Percentiles rank a stretch among this genome's conserved stretches.
Conservation (phyloP, 495 filamentous ascomycete species). For the Annulohypoxylon maeteangense region DNA sequence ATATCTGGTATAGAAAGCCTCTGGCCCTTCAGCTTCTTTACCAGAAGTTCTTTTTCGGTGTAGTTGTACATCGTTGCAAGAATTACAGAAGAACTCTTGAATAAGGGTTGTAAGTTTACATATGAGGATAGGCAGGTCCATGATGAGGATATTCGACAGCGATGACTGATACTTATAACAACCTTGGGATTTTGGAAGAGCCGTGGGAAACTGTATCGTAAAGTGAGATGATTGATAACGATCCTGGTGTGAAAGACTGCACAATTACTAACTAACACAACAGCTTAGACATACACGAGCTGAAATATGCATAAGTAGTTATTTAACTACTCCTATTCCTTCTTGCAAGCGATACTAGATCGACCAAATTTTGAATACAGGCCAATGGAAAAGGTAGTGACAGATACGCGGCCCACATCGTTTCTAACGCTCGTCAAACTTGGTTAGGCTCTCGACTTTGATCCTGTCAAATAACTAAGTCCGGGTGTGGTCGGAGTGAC, state of each 20-base stretch:
- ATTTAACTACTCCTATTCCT: neutral
- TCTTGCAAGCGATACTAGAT: neutral
- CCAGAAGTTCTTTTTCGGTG: conserved; percentile 35
- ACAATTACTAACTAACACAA: neutral
- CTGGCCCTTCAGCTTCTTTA: conserved; percentile 38
- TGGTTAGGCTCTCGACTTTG: neutral
- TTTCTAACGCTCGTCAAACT: neutral
- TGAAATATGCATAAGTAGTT: neutral
- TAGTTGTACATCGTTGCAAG: conserved; percentile 21
- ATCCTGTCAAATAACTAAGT: neutral
- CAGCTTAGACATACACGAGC: neutral
- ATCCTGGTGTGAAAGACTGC: too few relatives aligned
- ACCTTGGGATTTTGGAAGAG: neutral
- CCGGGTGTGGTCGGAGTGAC: neutral
- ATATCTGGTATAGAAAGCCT: conserved; percentile 42
- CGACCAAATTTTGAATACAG: neutral
- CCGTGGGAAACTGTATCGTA: too few relatives aligned
- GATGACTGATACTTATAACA: conserved; percentile 2
- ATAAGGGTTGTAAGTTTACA: neutral
- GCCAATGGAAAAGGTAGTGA: neutral
- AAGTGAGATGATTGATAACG: too few relatives aligned
- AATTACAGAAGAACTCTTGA: neutral
- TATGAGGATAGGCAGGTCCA: neutral
- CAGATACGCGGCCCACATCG: neutral
- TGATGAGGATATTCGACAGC: neutral